Conservation (phyloP, 306 rosid genomes). For the Betula pendula region DNA sequence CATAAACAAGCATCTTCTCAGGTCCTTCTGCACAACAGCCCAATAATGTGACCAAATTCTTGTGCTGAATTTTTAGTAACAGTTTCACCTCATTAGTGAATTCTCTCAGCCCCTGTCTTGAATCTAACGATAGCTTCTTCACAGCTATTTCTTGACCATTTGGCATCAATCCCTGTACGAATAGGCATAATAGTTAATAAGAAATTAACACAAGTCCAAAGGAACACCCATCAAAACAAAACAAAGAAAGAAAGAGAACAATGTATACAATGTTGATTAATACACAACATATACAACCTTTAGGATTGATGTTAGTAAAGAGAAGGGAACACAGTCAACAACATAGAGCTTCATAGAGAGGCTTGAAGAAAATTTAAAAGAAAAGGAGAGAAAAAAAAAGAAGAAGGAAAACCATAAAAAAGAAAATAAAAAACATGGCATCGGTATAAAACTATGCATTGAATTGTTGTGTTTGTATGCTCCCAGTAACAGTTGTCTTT, state of each 20-base stretch:
- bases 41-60: conserved; percentile 64
- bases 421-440: no score
- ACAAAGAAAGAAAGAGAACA: background rate
- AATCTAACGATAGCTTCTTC: conserved; percentile 71
- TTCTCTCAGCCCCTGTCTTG: conserved; percentile 80
- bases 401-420: background rate
- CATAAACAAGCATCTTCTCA: conserved; percentile 93
- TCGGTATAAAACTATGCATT: no score
- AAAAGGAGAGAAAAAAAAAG: background rate
- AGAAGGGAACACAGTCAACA: background rate
- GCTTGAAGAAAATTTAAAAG: no score
- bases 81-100: conserved; percentile 82
- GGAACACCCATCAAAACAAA: background rate
- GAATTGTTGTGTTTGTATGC: no score
- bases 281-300: background rate
- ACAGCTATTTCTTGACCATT: conserved; percentile 88
- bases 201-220: background rate
- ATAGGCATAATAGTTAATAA: background rate
- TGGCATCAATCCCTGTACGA: conserved; percentile 79
- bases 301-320: background rate
- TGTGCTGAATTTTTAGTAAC: conserved; percentile 77
- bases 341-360: background rate
- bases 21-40: conserved; percentile 94
- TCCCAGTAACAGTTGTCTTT: no score
- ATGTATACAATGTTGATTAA: background rate